These are phyloP conservation scores for Orbilia quercus DNA, from an alignment of 2,329 filamentous ascomycete genomes.

Conservation along the genomic window DNA sequence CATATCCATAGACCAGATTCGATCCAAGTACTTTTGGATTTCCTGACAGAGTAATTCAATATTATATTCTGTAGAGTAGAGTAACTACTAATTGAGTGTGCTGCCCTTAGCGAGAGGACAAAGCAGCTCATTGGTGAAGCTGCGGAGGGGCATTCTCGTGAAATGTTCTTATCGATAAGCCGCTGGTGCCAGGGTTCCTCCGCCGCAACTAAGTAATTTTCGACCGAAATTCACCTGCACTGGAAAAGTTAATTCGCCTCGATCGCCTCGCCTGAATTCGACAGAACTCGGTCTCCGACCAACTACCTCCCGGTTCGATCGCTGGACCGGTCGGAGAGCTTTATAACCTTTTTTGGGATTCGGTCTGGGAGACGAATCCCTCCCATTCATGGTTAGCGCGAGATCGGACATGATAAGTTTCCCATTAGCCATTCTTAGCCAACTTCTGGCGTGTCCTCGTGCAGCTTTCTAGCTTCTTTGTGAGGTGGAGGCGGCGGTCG, in stretches of 20 bases:
- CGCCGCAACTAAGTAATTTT: constrained; percentile 1
- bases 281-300: background rate
- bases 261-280: background rate
- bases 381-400: constrained; percentile 2
- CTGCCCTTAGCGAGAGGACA: background rate
- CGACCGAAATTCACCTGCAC: background rate
- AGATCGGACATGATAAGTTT: background rate
- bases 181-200: background rate
- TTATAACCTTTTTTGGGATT: constrained; percentile 1
- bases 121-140: background rate
- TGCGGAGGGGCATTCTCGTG: constrained; percentile 18
- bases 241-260: background rate
- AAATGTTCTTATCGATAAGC: constrained; percentile 47
- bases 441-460: background rate
- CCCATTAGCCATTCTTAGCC: too few relatives aligned
- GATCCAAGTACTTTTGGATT: too few relatives aligned
- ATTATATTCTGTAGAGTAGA: too few relatives aligned
- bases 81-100: too few relatives aligned
- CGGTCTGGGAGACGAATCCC: background rate
- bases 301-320: background rate
- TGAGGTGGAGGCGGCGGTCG: constrained; percentile 7
- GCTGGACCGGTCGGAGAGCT: background rate
- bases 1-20: too few relatives aligned
- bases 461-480: background rate
- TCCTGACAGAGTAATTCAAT: too few relatives aligned